phyloP scores from a whole-genome alignment of 345 rosid species.

The Dimocarpus longan region DNA sequence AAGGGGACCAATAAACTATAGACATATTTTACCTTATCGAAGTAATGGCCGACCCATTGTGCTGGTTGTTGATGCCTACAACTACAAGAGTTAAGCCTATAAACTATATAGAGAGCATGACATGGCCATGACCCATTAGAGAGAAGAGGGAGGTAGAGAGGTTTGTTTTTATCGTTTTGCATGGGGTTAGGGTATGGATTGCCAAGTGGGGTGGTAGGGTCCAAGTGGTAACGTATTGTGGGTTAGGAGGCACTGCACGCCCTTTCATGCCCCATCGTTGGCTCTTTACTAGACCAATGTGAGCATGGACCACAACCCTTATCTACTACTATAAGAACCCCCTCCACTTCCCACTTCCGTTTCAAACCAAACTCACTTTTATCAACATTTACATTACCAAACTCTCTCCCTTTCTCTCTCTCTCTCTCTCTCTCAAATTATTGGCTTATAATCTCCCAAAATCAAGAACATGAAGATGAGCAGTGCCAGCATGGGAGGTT shows the following conservation, averaged over 20 bases:
- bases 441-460: not conserved
- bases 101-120: no score
- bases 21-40: slow-evolving; percentile 25
- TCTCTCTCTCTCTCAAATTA: not conserved
- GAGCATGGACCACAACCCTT: slow-evolving; percentile 38
- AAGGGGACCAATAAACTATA: slow-evolving; percentile 17
- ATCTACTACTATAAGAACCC: slow-evolving; percentile 43
- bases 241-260: slow-evolving; percentile 67
- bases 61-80: slow-evolving; percentile 46
- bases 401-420: not conserved
- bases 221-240: slow-evolving; percentile 46
- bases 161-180: not conserved
- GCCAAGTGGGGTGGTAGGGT: slow-evolving; percentile 40
- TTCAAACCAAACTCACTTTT: slow-evolving; percentile 19
- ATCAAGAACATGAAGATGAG: slow-evolving; percentile 56
- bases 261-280: slow-evolving; percentile 68
- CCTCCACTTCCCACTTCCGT: slow-evolving; percentile 26
- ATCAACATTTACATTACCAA: not conserved
- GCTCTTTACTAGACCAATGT: slow-evolving; percentile 58
- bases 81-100: not conserved
- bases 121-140: no score
- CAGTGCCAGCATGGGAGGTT: slow-evolving; percentile 49
- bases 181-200: slow-evolving; percentile 34
- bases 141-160: not conserved
- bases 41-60: slow-evolving; percentile 47